Conservation (phyloP, 768 basidiomycete species). For the Lactifluus echinatus region DNA sequence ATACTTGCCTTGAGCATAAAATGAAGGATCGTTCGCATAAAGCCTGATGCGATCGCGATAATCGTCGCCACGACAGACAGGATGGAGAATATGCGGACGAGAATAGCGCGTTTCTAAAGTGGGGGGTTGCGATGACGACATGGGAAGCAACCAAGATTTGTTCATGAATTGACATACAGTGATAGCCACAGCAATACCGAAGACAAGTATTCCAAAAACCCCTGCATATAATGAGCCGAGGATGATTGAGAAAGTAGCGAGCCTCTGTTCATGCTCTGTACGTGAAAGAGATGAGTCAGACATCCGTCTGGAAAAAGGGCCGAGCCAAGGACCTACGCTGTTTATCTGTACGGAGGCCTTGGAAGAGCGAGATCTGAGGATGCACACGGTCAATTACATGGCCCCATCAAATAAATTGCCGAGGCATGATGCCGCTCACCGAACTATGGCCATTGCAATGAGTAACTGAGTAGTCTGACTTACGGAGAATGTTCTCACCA, state of each 20-base stretch:
- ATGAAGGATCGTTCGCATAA: conserved; percentile 54
- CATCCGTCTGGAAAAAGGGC: not conserved
- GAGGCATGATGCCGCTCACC: not conserved
- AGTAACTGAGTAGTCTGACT: conserved; percentile 21
- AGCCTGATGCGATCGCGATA: conserved; percentile 40
- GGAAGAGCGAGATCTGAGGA: conserved; percentile 54
- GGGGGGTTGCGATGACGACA: not conserved
- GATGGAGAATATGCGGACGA: conserved; percentile 51
- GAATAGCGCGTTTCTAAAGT: conserved; percentile 39
- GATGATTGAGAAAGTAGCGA: conserved; percentile 48
- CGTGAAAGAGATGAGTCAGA: not conserved
- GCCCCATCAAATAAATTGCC: not conserved
- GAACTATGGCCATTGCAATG: conserved; percentile 23
- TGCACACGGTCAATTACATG: not conserved
- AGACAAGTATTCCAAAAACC: conserved; percentile 42
- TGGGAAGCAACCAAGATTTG: not conserved
- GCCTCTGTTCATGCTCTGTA: conserved; percentile 35
- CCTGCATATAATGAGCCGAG: conserved; percentile 51
- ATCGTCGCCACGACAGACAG: conserved; percentile 40
- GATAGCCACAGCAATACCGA: conserved; percentile 44
- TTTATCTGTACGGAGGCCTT: conserved; percentile 40
- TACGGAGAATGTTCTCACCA: conserved; percentile 40
- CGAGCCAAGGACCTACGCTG: conserved; percentile 33
- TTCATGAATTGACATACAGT: conserved; percentile 34
- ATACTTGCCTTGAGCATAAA: conserved; percentile 54